Evolutionary conservation across 1,139 yeast genomes (phyloP), one percentile per base, ranked within the genome.

Genomic region (Sugiyamaella novakii): DNA sequence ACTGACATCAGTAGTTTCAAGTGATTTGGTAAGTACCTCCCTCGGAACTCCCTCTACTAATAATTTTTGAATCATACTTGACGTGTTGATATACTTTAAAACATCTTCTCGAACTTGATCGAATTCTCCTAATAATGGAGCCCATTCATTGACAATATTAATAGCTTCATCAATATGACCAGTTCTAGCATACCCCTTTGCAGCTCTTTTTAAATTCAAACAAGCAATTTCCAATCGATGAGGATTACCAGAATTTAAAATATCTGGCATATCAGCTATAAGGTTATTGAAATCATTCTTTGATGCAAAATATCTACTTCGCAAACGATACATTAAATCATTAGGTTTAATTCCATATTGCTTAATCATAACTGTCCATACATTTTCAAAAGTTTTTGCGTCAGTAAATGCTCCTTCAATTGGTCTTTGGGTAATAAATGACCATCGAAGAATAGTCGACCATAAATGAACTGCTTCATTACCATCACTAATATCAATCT

Each of bases 401-500:
- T 60, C 56, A 18, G 62, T 55, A 28, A 43, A 47, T 6, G 62
- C 64, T n/a, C 55, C 51, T 22, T 29, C 19, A 3, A 39, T 39
- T 5, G 67, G 67, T 45, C 56, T 55, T 2, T 59, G 54, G 15
- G 60, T 57, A 14, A 49, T 47, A 14, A 53, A 56, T 5, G 60
- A 54, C 60, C 67, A 64, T 27, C 61, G 55, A 38, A 68, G 51
- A 17, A 60, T 49, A 4, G 56, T 48, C 6, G 49, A 52, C 72
- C 72, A 68, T 37, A 61, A 51, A 15, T 47, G 43, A 19, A 43
- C 36, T 5, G 66, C 60, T 4, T 53, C 57, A 8, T 46, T 19
- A 11, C 25, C 28, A 8, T 21, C 22, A 3, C 29, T 46, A 6
- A 65, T 56, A 7, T 56, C 49, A 14, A 67, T 52, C 7, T 53